Percentiles rank a stretch among this genome's conserved stretches.
phyloP scores from a whole-genome alignment of 352 stramenopile genomes.

The Pythium dissotocum region DNA sequence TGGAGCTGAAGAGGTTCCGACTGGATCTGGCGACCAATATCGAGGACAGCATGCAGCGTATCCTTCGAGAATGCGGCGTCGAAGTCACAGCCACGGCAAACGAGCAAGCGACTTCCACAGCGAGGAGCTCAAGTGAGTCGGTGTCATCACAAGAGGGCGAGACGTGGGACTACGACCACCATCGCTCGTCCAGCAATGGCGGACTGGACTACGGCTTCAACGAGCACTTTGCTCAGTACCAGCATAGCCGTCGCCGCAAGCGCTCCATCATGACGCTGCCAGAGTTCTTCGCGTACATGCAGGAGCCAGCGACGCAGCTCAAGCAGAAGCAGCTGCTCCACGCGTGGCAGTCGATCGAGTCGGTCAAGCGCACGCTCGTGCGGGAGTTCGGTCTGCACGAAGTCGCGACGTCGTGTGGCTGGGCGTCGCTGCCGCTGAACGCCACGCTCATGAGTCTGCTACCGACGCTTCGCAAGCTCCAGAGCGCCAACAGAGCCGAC shows the following conservation, averaged over 20 bases:
- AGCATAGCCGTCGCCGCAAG: constrained; percentile 18
- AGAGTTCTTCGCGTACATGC: constrained; percentile 44
- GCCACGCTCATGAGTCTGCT: constrained; percentile 59
- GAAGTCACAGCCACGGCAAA: constrained; percentile 14
- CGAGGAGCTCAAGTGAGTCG: neutral
- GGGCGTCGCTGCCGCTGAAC: constrained; percentile 63
- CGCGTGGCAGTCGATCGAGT: constrained; percentile 61
- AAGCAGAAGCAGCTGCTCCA: constrained; percentile 41
- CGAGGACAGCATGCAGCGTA: constrained; percentile 47
- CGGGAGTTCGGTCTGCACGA: constrained; percentile 56
- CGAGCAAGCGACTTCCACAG: neutral
- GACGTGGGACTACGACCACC: constrained; percentile 16
- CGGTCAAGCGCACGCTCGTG: constrained; percentile 42
- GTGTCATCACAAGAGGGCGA: neutral
- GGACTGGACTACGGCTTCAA: constrained; percentile 55
- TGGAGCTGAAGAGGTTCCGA: constrained; percentile 46
- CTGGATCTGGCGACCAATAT: constrained; percentile 47
- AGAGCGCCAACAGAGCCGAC: neutral
- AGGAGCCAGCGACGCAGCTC: constrained; percentile 35
- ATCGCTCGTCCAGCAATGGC: neutral
- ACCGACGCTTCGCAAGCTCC: constrained; percentile 53
- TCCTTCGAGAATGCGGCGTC: constrained; percentile 56
- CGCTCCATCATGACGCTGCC: constrained; percentile 38
- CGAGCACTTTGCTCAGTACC: constrained; percentile 37
- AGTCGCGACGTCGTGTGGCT: constrained; percentile 52